Conservation (phyloP, 1,284 basidiomycete species). For the Grifola frondosa region DNA sequence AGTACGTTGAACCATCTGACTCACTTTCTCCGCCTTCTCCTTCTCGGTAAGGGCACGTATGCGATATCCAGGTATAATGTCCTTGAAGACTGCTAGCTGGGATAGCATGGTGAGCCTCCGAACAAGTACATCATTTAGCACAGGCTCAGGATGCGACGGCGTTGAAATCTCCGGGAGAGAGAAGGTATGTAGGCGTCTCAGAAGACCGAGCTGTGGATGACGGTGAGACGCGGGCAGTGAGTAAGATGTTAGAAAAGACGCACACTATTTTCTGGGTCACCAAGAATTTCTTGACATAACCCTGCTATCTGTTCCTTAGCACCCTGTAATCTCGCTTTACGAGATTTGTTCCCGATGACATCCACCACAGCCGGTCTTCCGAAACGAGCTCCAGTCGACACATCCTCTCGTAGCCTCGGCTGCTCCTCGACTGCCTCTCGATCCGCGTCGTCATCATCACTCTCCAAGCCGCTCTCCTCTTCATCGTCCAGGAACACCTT, state of each 20-base stretch:
- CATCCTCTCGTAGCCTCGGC: conserved; percentile 52
- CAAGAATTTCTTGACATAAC: conserved; percentile 86
- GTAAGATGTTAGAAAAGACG: conserved; percentile 29
- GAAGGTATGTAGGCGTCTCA: conserved; percentile 86
- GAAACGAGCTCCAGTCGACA: conserved; percentile 76
- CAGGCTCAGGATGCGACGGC: conserved; percentile 60
- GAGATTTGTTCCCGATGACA: conserved; percentile 68
- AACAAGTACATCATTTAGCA: conserved; percentile 80
- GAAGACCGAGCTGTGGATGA: conserved; percentile 67
- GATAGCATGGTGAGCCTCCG: conserved; percentile 89
- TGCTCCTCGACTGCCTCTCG: conserved; percentile 28
- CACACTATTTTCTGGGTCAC: conserved; percentile 84
- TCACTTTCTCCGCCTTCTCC: conserved; percentile 92
- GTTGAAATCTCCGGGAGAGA: conserved; percentile 71
- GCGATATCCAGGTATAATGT: conserved; percentile 88
- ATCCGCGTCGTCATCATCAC: conserved; percentile 42
- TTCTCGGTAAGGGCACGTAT: conserved; percentile 89
- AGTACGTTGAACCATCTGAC: conserved; percentile 87
- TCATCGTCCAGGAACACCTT: conserved; percentile 35
- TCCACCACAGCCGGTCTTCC: conserved; percentile 80
- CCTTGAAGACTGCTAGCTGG: conserved; percentile 92
- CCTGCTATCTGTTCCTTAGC: conserved; percentile 90
- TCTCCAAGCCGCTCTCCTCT: conserved; percentile 42
- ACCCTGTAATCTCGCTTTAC: conserved; percentile 66
- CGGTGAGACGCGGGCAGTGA: conserved; percentile 19